phyloP scores from a whole-genome alignment of 179 eudicot species.

The Sideroxylon spinosum region DNA sequence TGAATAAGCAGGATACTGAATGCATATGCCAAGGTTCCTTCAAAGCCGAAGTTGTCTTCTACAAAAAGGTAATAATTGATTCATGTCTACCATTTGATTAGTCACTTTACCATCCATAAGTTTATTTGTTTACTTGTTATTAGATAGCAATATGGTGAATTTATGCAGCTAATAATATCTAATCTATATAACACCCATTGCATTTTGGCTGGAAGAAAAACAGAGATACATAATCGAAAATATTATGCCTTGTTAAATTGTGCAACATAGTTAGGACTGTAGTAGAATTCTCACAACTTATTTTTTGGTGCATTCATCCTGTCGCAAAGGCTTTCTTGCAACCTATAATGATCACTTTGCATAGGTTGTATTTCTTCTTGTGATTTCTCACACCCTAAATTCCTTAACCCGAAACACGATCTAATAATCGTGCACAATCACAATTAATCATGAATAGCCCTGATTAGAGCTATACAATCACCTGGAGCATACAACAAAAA shows the following conservation, averaged over 20 bases:
- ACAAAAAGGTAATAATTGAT: slow-evolving; percentile 29
- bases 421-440: no score
- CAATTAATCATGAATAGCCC: no score
- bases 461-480: no score
- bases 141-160: not conserved
- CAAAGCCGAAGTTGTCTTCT: slow-evolving; percentile 35
- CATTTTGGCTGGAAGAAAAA: not conserved
- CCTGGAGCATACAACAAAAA: no score
- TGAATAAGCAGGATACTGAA: slow-evolving; percentile 32
- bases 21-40: slow-evolving; percentile 46
- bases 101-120: not conserved
- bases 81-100: not conserved
- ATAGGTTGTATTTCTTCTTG: no score
- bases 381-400: no score
- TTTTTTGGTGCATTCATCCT: not conserved
- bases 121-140: no score
- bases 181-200: not conserved
- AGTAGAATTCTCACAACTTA: not conserved
- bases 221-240: not conserved
- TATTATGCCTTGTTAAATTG: not conserved
- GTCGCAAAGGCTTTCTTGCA: not conserved
- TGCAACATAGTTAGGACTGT: not conserved
- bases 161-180: not conserved
- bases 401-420: no score
- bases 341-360: no score